Percentiles rank a stretch among this genome's conserved stretches.
phyloP scores from a whole-genome alignment of 1,284 basidiomycete species.

The Phaffia rhodozyma region DNA sequence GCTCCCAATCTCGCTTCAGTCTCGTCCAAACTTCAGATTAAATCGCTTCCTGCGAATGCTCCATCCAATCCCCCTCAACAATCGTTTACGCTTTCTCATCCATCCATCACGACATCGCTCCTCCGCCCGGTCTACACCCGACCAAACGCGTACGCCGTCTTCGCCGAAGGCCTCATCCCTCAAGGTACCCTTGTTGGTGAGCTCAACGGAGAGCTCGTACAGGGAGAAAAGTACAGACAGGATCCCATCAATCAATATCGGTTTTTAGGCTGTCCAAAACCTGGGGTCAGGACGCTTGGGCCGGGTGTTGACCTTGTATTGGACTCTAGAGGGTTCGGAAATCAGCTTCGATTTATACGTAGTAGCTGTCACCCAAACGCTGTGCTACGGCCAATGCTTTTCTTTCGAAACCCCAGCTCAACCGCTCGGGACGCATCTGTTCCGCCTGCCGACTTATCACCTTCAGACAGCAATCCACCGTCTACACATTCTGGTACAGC shows the following conservation, averaged over 20 bases:
- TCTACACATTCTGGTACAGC: conserved; percentile 30
- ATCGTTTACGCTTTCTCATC: conserved; percentile 7
- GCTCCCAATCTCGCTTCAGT: conserved; percentile 26
- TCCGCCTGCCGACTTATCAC: neutral
- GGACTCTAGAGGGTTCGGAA: conserved; percentile 69
- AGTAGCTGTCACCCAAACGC: conserved; percentile 83
- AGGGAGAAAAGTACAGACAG: conserved; percentile 30
- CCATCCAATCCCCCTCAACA: conserved; percentile 18
- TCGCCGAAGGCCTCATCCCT: conserved; percentile 24
- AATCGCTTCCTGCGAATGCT: conserved; percentile 25
- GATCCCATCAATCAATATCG: conserved; percentile 45
- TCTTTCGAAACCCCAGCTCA: conserved; percentile 31
- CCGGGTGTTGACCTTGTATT: conserved; percentile 69
- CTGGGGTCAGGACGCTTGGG: conserved; percentile 65
- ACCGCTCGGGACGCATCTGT: conserved; percentile 8
- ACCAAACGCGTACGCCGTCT: conserved; percentile 33
- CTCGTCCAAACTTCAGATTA: conserved; percentile 22
- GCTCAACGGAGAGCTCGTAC: conserved; percentile 30
- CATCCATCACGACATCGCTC: conserved; percentile 3
- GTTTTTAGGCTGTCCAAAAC: conserved; percentile 42
- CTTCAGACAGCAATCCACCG: conserved; percentile 1
- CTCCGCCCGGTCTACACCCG: conserved; percentile 26
- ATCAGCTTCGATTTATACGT: conserved; percentile 60
- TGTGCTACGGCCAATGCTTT: conserved; percentile 64
- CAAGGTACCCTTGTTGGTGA: conserved; percentile 32